Percentiles rank a stretch among this genome's conserved stretches.
phyloP scores from a whole-genome alignment of 1,284 basidiomycete species.

The Phellopilus nigrolimitatus region DNA sequence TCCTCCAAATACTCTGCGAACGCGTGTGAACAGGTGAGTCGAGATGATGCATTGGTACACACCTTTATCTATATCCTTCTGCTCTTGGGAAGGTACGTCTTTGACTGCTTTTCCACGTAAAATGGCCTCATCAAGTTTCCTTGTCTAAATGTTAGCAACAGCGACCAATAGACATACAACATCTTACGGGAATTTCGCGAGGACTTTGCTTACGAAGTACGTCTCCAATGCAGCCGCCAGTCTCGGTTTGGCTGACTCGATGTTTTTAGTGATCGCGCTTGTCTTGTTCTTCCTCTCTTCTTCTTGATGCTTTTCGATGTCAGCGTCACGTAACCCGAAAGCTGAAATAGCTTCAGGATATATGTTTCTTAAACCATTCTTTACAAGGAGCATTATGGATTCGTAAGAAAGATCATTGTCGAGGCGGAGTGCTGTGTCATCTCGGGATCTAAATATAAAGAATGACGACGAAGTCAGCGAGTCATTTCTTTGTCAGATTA shows the following conservation, averaged over 20 bases:
- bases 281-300: constrained; percentile 12
- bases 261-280: background rate
- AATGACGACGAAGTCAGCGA: constrained; percentile 1
- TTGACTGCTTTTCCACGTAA: too few species aligned
- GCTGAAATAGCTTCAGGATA: too few species aligned
- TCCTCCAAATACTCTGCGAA: constrained; percentile 1
- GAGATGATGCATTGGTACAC: background rate
- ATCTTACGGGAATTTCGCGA: constrained; percentile 20
- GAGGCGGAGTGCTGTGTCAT: too few species aligned
- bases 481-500: background rate
- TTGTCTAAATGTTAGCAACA: background rate
- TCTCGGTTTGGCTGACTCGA: background rate
- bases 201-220: constrained; percentile 15
- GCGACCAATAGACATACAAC: background rate
- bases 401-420: too few species aligned
- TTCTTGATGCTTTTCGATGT: too few species aligned
- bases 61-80: background rate
- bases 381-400: too few species aligned
- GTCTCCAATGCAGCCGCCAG: too few species aligned
- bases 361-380: too few species aligned
- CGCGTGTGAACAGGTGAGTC: background rate
- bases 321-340: too few species aligned
- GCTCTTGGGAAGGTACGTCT: background rate
- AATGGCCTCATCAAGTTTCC: too few species aligned
- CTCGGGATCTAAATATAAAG: too few species aligned